Percentiles rank a stretch among this genome's conserved stretches.
Evolutionary conservation across 2,329 filamentous ascomycete genomes (phyloP).

Genomic region (Trichoderma polysporum): DNA sequence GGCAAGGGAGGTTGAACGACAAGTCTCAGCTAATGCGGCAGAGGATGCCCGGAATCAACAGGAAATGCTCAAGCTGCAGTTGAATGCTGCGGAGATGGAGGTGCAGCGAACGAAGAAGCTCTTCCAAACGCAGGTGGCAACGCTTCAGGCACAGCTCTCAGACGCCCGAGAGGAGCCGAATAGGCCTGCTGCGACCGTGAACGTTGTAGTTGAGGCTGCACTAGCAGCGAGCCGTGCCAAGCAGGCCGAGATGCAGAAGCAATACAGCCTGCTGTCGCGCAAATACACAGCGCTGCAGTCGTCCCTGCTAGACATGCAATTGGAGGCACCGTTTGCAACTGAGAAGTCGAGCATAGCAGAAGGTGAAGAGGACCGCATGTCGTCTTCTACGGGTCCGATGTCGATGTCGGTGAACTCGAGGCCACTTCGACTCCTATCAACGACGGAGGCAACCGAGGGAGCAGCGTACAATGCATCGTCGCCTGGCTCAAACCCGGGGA

Average conservation of each 20-base stretch:
- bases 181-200: slow-evolving; percentile 31
- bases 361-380: slow-evolving; percentile 37
- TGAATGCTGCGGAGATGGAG: slow-evolving; percentile 53
- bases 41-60: slow-evolving; percentile 59
- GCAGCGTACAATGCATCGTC: slow-evolving; percentile 45
- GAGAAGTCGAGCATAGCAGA: slow-evolving; percentile 28
- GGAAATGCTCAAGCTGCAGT: slow-evolving; percentile 57
- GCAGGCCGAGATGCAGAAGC: slow-evolving; percentile 54
- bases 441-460: slow-evolving; percentile 44
- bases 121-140: slow-evolving; percentile 51
- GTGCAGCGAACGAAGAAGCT: slow-evolving; percentile 42
- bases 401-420: slow-evolving; percentile 39
- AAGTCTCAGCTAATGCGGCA: slow-evolving; percentile 56
- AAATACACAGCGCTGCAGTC: slow-evolving; percentile 55
- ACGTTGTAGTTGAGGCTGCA: slow-evolving; percentile 43
- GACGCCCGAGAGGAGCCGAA: slow-evolving; percentile 36
- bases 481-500: slow-evolving; percentile 36
- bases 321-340: slow-evolving; percentile 29
- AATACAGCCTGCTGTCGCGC: slow-evolving; percentile 48
- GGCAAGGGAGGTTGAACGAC: slow-evolving; percentile 60
- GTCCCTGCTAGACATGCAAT: slow-evolving; percentile 48
- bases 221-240: slow-evolving; percentile 54
- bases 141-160: slow-evolving; percentile 47
- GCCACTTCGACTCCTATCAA: slow-evolving; percentile 45
- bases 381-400: slow-evolving; percentile 40